Conservation (phyloP, 106 monocot genomes). For the Alisma plantagoaquatica region DNA sequence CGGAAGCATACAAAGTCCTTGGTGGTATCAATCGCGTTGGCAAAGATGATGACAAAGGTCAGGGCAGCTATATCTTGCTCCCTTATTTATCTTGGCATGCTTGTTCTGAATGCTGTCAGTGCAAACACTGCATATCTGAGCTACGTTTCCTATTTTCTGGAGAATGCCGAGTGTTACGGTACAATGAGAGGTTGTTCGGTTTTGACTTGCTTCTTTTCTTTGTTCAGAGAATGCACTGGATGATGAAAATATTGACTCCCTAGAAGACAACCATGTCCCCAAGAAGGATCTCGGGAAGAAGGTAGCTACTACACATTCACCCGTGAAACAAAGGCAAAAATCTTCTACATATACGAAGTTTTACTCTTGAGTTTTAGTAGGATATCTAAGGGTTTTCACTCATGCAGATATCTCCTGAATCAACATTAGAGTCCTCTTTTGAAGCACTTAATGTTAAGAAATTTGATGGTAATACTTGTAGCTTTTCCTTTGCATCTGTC, state of each 20-base stretch:
- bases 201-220: no score
- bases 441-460: slow-evolving; percentile 98
- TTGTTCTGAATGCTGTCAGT: neutral
- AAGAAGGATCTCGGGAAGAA: slow-evolving; percentile 52
- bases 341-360: neutral
- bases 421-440: slow-evolving; percentile 88
- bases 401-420: slow-evolving; percentile 76
- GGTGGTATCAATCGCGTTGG: slow-evolving; percentile 92
- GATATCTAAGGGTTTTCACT: neutral
- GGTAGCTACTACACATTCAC: slow-evolving; percentile 19
- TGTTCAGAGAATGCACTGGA: slow-evolving; percentile 5
- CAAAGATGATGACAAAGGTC: slow-evolving; percentile 59
- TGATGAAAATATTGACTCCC: neutral
- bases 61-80: neutral
- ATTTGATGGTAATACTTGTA: slow-evolving; percentile 59
- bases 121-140: no score
- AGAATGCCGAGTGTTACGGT: no score
- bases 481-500: neutral
- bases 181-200: no score
- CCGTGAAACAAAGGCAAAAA: neutral
- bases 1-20: slow-evolving; percentile 95
- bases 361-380: neutral
- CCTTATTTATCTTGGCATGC: neutral
- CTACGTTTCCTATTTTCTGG: no score
- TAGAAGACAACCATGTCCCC: slow-evolving; percentile 12